Evolutionary conservation across 768 basidiomycete genomes (phyloP), one percentile per base, ranked within the genome.

Genomic region (Serendipita indica): DNA sequence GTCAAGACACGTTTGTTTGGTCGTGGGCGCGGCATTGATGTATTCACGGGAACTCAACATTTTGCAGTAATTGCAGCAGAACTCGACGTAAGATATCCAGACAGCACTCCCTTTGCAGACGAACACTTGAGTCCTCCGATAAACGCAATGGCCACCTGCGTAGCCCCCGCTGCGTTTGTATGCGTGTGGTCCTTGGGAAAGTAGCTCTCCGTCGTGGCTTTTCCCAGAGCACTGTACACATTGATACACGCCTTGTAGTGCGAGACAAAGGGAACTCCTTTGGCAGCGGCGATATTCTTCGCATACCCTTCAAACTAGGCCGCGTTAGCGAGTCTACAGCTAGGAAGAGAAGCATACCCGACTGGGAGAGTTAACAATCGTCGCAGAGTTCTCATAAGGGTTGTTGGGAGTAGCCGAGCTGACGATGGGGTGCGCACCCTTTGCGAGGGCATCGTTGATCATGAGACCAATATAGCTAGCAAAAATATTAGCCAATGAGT

Each of bases 161-260:
- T 71, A 1, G 78, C 78, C 32, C 74, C 77, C 14, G 70, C 66
- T 2, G 71, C 65, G 6, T 67, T 68, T 1, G 75, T 78, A 62
- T 78, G 76, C 2, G 74, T 75, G 60, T 77, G 74, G 54, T 78
- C 76, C 52, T 71, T 65, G 3, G 76, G 76, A 61, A 70, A 78
- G 59, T 65, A 78, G 1, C 72, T 67, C 27, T 68, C 69, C 12
- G 71, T 68, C n/a, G 71, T 63, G 1, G 57, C 66, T 62, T 73
- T 64, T 14, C 77, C 76, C 7, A 75, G 66, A 28, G 65, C 63
- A 33, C 74, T 63, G 62, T 73, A 77, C 14, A 71, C 70, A 49
- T 75, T 70, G 1, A 74, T 73, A 10, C 74, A 71, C 60, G 76
- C 76, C 34, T 65, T 69, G 60, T 71, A 77, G 63, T 79, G 77